Conservation (phyloP, 768 basidiomycete species). For the Dacryopinax spathularia region DNA sequence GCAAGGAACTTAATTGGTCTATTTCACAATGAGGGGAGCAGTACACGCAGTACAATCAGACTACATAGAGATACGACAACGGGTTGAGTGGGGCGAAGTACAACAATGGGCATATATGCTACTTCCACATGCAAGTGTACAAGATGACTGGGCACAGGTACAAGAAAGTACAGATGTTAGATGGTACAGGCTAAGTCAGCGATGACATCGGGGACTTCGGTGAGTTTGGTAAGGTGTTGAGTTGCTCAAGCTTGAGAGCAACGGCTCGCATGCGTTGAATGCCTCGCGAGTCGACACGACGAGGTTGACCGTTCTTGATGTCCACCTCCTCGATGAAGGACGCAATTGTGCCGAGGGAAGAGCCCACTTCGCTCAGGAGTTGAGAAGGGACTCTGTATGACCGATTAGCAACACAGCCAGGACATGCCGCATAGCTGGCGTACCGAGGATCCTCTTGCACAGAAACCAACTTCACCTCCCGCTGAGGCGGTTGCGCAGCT, state of each 20-base stretch:
- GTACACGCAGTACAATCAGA: background rate
- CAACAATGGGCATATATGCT: background rate
- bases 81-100: background rate
- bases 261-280: background rate
- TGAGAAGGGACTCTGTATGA: background rate
- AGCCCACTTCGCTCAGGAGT: background rate
- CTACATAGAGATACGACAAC: background rate
- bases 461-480: background rate
- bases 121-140: background rate
- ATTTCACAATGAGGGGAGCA: conserved; percentile 2
- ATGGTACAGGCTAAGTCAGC: background rate
- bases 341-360: background rate
- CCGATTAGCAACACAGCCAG: background rate
- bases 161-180: background rate
- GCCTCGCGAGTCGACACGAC: background rate
- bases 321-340: background rate
- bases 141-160: background rate
- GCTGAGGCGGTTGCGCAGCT: background rate
- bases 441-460: conserved; percentile 2
- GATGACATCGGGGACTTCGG: background rate
- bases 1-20: conserved; percentile 60
- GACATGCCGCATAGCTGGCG: background rate
- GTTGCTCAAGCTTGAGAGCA: background rate
- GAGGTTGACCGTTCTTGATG: background rate
- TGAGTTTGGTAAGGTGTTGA: background rate